A percentile compares a stretch with the other conserved stretches of the same genome.
Conservation (phyloP, 2,329 filamentous ascomycete species). For the Alternaria infectoria region DNA sequence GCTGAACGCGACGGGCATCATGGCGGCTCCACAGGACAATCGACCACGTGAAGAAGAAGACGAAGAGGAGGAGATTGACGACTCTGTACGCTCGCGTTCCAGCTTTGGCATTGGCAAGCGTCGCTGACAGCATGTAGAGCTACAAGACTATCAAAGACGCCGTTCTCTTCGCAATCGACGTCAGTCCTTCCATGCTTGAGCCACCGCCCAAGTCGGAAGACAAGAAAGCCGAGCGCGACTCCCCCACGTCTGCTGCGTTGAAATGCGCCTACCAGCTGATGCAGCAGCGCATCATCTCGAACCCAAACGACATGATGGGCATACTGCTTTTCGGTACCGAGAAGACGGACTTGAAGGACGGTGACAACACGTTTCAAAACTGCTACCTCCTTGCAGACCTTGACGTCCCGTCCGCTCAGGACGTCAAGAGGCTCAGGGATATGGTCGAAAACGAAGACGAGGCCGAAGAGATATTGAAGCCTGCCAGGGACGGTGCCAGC, state of each 20-base stretch:
- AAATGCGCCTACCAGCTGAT: constrained; percentile 95
- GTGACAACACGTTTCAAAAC: constrained; percentile 75
- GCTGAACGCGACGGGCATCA: constrained; percentile 12
- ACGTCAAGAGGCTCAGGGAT: constrained; percentile 79
- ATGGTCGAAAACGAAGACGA: constrained; percentile 81
- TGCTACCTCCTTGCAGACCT: constrained; percentile 92
- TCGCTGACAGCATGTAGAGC: constrained; percentile 55
- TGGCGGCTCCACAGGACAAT: constrained; percentile 42
- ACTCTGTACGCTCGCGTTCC: constrained; percentile 57
- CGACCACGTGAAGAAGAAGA: constrained; percentile 62
- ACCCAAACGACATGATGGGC: constrained; percentile 96
- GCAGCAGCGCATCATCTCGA: constrained; percentile 98
- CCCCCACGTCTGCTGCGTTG: constrained; percentile 79
- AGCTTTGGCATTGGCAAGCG: neutral
- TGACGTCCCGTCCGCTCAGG: constrained; percentile 82
- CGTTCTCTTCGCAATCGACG: constrained; percentile 93
- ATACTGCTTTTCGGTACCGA: constrained; percentile 90
- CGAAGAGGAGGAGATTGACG: constrained; percentile 73
- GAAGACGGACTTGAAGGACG: constrained; percentile 61
- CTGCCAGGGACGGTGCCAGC: constrained; percentile 71
- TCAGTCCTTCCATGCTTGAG: constrained; percentile 85
- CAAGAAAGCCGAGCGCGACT: constrained; percentile 80
- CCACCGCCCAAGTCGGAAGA: constrained; percentile 64
- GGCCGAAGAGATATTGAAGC: constrained; percentile 70
- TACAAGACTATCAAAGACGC: constrained; percentile 96